Evolutionary conservation across 2,329 filamentous ascomycete species (phyloP).

Genomic region (Xylaria sp.): DNA sequence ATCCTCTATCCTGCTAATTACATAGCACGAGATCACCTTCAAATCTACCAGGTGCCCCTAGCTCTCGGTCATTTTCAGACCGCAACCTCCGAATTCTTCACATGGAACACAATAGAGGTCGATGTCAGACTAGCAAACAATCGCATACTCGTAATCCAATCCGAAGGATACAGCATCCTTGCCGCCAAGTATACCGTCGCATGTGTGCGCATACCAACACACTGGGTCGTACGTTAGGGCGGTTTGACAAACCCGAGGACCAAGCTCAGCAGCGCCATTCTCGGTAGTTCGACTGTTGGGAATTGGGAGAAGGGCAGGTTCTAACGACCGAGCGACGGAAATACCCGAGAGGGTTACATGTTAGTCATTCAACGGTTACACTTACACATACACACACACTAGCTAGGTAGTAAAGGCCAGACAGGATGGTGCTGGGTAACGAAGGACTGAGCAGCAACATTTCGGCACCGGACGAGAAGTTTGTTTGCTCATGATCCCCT

Average conservation of each 20-base stretch:
- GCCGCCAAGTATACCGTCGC: not conserved
- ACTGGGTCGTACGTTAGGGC: not conserved
- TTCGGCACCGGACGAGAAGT: not conserved
- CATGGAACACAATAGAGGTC: not conserved
- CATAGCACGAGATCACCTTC: too few species aligned
- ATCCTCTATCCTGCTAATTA: too few species aligned
- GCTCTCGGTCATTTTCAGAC: too few species aligned
- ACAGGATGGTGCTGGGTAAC: not conserved
- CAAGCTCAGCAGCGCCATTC: not conserved
- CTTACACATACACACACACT: too few species aligned
- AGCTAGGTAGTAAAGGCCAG: not conserved
- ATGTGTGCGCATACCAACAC: not conserved
- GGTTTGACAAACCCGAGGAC: conserved; percentile 1
- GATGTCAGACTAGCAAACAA: not conserved
- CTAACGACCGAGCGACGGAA: not conserved
- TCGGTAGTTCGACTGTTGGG: not conserved
- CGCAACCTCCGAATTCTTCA: too few species aligned
- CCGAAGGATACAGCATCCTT: not conserved
- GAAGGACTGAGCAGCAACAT: not conserved
- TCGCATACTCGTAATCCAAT: not conserved
- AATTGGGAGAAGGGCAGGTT: not conserved
- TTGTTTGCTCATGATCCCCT: not conserved
- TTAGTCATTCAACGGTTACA: not conserved
- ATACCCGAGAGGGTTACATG: not conserved
- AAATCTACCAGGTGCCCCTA: too few species aligned